Evolutionary conservation across 1,139 yeast species (phyloP).

Genomic region (Sugiyamaella xylanicola): DNA sequence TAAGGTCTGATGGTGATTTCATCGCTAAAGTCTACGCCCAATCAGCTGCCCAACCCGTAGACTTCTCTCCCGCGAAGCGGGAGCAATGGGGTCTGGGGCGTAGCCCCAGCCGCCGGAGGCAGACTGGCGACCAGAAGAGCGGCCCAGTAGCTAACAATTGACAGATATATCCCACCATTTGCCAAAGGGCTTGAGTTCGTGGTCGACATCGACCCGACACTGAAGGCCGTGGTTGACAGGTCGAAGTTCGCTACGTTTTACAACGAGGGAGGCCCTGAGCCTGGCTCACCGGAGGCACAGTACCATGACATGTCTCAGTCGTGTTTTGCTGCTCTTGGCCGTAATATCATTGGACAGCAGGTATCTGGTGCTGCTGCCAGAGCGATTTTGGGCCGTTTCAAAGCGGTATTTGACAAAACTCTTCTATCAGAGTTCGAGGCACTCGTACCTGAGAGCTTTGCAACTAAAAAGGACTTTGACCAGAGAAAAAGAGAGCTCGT

Average conservation of each 20-base stretch:
- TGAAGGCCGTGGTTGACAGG: slow-evolving; percentile 31
- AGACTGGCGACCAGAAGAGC: too few relatives aligned
- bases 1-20: too few relatives aligned
- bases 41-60: too few relatives aligned
- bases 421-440: slow-evolving; percentile 7
- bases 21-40: too few relatives aligned
- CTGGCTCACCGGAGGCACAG: slow-evolving; percentile 5
- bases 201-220: slow-evolving; percentile 43
- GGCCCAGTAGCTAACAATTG: not conserved
- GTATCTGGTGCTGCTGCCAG: slow-evolving; percentile 82
- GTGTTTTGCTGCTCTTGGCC: slow-evolving; percentile 48
- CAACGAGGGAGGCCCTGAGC: slow-evolving; percentile 11
- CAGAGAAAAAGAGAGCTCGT: slow-evolving; percentile 12
- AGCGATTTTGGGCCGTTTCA: slow-evolving; percentile 58
- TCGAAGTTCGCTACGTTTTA: slow-evolving; percentile 38
- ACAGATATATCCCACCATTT: slow-evolving; percentile 37
- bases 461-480: slow-evolving; percentile 16
- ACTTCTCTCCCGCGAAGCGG: not conserved
- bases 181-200: slow-evolving; percentile 43
- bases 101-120: not conserved
- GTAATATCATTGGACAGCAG: slow-evolving; percentile 72
- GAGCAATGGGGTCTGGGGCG: not conserved
- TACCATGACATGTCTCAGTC: slow-evolving; percentile 8
- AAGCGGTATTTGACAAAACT: slow-evolving; percentile 39
- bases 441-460: slow-evolving; percentile 1